Evolutionary conservation across 2,329 filamentous ascomycete species (phyloP).

Genomic region (Aspergillus aculeatinus): DNA sequence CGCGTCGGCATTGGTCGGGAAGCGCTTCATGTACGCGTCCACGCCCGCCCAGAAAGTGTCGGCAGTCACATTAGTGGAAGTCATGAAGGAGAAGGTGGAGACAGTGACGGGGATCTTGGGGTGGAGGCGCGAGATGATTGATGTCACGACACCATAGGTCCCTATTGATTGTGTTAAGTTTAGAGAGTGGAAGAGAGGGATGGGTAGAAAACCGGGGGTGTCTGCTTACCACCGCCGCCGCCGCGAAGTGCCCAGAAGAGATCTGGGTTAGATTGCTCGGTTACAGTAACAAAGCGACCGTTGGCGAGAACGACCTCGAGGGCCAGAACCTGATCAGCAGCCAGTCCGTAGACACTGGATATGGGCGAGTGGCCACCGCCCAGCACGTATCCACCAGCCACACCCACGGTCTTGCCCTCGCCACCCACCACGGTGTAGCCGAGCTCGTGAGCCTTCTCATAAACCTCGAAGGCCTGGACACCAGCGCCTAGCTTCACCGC

Average conservation of each 20-base stretch:
- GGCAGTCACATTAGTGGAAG: slow-evolving; percentile 20
- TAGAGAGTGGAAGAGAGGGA: not conserved
- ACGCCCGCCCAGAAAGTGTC: slow-evolving; percentile 32
- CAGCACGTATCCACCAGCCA: slow-evolving; percentile 60
- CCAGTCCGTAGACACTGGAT: slow-evolving; percentile 55
- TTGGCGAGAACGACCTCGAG: slow-evolving; percentile 27
- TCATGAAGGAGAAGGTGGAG: slow-evolving; percentile 30
- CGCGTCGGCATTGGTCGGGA: slow-evolving; percentile 27
- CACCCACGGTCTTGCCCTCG: slow-evolving; percentile 52
- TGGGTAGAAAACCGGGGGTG: not conserved
- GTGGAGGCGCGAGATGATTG: slow-evolving; percentile 27
- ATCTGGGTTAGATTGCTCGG: slow-evolving; percentile 38
- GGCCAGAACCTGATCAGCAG: slow-evolving; percentile 28
- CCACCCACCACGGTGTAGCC: slow-evolving; percentile 56
- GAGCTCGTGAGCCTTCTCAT: slow-evolving; percentile 45
- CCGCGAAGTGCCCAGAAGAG: slow-evolving; percentile 65
- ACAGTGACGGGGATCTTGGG: slow-evolving; percentile 28
- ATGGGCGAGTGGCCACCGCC: slow-evolving; percentile 61
- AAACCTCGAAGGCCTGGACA: slow-evolving; percentile 51
- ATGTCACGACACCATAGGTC: slow-evolving; percentile 36
- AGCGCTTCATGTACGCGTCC: slow-evolving; percentile 28
- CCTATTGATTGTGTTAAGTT: slow-evolving; percentile 1
- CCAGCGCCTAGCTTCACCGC: slow-evolving; percentile 57
- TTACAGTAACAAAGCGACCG: slow-evolving; percentile 29
- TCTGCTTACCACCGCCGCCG: slow-evolving; percentile 48